phyloP scores from a whole-genome alignment of 2,329 filamentous ascomycete genomes.

The Ophiocordyceps camponoti-floridani region DNA sequence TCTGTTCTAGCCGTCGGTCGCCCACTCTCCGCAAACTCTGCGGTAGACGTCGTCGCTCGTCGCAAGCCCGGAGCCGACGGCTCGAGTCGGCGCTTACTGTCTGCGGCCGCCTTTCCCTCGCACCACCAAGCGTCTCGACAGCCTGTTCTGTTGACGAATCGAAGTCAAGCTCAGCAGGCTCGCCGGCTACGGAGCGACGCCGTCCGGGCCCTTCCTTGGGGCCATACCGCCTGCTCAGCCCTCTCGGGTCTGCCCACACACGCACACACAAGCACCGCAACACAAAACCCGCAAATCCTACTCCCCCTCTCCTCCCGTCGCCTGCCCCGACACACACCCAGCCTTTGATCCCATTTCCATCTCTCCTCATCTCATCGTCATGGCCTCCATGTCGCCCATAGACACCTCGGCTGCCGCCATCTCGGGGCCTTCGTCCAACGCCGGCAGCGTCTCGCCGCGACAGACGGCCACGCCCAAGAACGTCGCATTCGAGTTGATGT shows the following conservation, averaged over 20 bases:
- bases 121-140: slow-evolving; percentile 1
- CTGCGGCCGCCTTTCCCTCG: slow-evolving; percentile 9
- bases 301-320: slow-evolving; percentile 4
- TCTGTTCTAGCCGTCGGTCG: background rate
- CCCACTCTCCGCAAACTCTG: slow-evolving; percentile 2
- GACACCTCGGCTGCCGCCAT: slow-evolving; percentile 13
- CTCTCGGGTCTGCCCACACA: background rate
- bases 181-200: background rate
- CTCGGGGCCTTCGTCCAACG: slow-evolving; percentile 19
- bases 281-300: background rate
- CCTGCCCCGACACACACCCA: slow-evolving; percentile 2
- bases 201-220: background rate
- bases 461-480: slow-evolving; percentile 43
- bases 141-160: too few relatives aligned
- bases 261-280: background rate
- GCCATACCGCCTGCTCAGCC: background rate
- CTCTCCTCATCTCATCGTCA: slow-evolving; percentile 7
- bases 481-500: slow-evolving; percentile 62
- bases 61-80: slow-evolving; percentile 11
- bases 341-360: too few relatives aligned
- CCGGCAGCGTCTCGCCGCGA: slow-evolving; percentile 27
- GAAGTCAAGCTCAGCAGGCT: background rate
- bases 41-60: slow-evolving; percentile 4
- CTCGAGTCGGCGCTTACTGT: slow-evolving; percentile 16
- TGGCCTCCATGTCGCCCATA: slow-evolving; percentile 29